A percentile compares a stretch with the other conserved stretches of the same genome.
These are phyloP conservation scores for Balakata baccata DNA, from an alignment of 345 rosid species.

Conservation along the genomic window DNA sequence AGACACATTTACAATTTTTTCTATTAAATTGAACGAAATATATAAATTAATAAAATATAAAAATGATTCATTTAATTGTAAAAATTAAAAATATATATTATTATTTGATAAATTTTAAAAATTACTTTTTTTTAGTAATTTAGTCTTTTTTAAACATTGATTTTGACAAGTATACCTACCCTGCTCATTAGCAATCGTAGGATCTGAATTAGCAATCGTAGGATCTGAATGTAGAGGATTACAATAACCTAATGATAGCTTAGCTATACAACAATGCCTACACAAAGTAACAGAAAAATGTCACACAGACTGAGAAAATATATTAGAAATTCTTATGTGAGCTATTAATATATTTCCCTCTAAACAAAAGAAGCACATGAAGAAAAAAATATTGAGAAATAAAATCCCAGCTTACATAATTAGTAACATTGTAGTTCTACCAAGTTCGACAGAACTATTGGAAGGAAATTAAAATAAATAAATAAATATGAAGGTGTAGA, in stretches of 20 bases:
- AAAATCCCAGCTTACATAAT: too few relatives aligned
- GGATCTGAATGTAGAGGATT: conserved; percentile 97
- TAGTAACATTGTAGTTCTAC: too few relatives aligned
- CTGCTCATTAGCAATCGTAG: conserved; percentile 68
- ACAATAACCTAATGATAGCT: conserved; percentile 89
- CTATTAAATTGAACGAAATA: too few relatives aligned
- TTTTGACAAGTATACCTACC: conserved; percentile 51
- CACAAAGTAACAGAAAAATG: conserved; percentile 15
- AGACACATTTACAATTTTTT: too few relatives aligned
- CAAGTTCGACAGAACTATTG: too few relatives aligned
- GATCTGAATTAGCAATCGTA: conserved; percentile 63
- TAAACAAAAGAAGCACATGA: not conserved
- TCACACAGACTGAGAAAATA: not conserved
- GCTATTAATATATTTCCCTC: not conserved
- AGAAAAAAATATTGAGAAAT: not conserved
- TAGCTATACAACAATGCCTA: conserved; percentile 94
- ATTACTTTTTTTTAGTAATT: too few relatives aligned
- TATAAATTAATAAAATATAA: too few relatives aligned
- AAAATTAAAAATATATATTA: too few relatives aligned
- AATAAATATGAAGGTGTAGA: too few relatives aligned
- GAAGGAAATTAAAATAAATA: too few relatives aligned
- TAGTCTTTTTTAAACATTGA: not conserved
- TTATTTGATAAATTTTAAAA: too few relatives aligned
- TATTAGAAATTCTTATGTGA: not conserved
- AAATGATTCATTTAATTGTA: too few relatives aligned